Conservation (phyloP, 2,329 filamentous ascomycete species). For the Xylogone sp. region DNA sequence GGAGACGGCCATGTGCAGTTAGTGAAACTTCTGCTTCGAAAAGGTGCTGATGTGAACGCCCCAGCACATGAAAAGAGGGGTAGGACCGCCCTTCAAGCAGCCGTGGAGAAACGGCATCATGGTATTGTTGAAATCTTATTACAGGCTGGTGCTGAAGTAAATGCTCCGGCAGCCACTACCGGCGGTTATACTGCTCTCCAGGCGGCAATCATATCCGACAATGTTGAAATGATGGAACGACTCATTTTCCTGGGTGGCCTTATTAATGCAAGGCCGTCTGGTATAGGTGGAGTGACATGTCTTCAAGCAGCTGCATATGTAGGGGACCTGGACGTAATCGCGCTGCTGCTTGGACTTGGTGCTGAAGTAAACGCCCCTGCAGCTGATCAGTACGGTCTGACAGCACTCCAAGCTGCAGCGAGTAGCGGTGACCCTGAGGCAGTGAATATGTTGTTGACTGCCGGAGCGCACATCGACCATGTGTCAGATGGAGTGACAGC, state of each 20-base stretch:
- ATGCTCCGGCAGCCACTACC: slow-evolving; percentile 1
- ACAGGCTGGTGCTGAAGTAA: slow-evolving; percentile 7
- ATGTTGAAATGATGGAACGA: background rate
- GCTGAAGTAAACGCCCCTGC: slow-evolving; percentile 11
- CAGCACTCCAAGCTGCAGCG: background rate
- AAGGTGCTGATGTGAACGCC: slow-evolving; percentile 11
- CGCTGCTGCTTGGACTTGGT: slow-evolving; percentile 28
- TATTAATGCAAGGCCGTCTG: no score
- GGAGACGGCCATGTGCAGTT: background rate
- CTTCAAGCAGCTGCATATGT: slow-evolving; percentile 25
- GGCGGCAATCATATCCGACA: slow-evolving; percentile 5
- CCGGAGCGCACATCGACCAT: slow-evolving; percentile 2
- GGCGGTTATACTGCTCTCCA: slow-evolving; percentile 7
- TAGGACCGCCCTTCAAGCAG: slow-evolving; percentile 1
- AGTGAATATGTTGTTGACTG: background rate
- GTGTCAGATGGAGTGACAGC: background rate
- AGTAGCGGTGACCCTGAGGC: background rate
- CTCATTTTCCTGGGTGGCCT: no score
- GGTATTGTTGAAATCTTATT: background rate
- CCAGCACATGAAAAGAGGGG: background rate
- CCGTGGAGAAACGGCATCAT: background rate
- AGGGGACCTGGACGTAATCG: slow-evolving; percentile 31
- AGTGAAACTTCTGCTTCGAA: slow-evolving; percentile 11
- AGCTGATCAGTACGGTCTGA: background rate
- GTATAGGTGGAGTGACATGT: background rate